Base-by-base conservation (phyloP, 306 rosid genomes). In the Vigna mungo region DNA sequence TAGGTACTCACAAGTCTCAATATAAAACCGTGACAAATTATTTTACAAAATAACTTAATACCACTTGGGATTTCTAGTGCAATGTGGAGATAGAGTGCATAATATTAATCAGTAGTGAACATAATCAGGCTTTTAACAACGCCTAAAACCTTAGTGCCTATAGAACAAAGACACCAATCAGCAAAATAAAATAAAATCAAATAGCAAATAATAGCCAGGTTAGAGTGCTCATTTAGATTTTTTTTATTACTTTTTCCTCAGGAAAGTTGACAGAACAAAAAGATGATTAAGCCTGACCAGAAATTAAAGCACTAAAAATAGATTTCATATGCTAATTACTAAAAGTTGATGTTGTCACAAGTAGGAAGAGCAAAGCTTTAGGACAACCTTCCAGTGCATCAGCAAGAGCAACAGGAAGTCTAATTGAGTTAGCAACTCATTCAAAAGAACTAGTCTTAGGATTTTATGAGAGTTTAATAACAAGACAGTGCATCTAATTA, bases 401-500 rank as follows among this genome's bases (percentile, higher is more conserved):
- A 39, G 11, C 44, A 39, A 39, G 11, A 41, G 46, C 46, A 41
- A 41, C 46, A 41, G 46, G 12, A 41, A 9, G 46, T 27, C 21
- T 44, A 41, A 25, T 71, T 10, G 12, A 49, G 20, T 48, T 75
- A 11, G 71, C 48, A 62, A 48, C 55, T 75, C 51, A 17, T 32
- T 47, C 43, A 49, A 9, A 62, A 15, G 41, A 13, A 5, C 64
- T 11, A 18, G 27, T 25, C 17, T 11, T 36, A 49, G 15, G 41
- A 63, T 30, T 74, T 74, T 46, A n/a, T 20, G 56, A 14, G 43
- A 30, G 34, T 20, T 75, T 36, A 62, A 21, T 51, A 48, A 61
- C 59, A 36, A 76, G 64, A 21, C 17, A 32, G 63, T 76, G 63
- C 30, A 60, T 74, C 70, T 63, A 6, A 54, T 66, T 27, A 53